These are phyloP conservation scores for Colletotrichum chlorophyti DNA, from an alignment of 2,329 filamentous ascomycete genomes.

Conservation along the genomic window DNA sequence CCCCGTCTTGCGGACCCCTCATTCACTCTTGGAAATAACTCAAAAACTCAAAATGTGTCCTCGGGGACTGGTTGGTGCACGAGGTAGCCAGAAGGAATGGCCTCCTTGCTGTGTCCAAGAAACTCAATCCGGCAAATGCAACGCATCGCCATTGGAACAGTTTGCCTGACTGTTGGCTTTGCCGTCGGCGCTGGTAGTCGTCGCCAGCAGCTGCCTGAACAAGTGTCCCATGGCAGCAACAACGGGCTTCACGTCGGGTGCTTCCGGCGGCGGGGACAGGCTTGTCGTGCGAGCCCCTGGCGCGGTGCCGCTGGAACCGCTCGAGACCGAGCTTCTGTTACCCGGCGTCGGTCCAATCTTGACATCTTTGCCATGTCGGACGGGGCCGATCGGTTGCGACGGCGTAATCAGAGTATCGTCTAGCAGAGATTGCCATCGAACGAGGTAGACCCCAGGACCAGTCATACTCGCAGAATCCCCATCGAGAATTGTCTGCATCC, in stretches of 20 bases:
- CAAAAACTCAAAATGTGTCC: too few relatives aligned
- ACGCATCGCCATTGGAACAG: too few relatives aligned
- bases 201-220: slow-evolving; percentile 45
- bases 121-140: neutral
- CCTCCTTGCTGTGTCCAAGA: neutral
- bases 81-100: too few relatives aligned
- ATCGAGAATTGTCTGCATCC: slow-evolving; percentile 65
- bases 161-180: neutral
- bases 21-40: too few relatives aligned
- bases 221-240: slow-evolving; percentile 45
- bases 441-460: slow-evolving; percentile 76
- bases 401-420: slow-evolving; percentile 76
- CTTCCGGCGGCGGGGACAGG: slow-evolving; percentile 35
- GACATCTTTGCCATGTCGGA: slow-evolving; percentile 62
- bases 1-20: too few relatives aligned
- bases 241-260: slow-evolving; percentile 51
- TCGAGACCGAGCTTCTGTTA: slow-evolving; percentile 46
- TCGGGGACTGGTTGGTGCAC: too few relatives aligned
- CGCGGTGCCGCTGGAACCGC: slow-evolving; percentile 32
- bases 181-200: neutral
- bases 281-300: slow-evolving; percentile 38
- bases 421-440: slow-evolving; percentile 74
- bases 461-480: slow-evolving; percentile 42
- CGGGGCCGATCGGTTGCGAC: slow-evolving; percentile 53
- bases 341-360: slow-evolving; percentile 49